Base-by-base conservation (phyloP, 208 protist genomes). In the Trypanosoma cruzi region DNA sequence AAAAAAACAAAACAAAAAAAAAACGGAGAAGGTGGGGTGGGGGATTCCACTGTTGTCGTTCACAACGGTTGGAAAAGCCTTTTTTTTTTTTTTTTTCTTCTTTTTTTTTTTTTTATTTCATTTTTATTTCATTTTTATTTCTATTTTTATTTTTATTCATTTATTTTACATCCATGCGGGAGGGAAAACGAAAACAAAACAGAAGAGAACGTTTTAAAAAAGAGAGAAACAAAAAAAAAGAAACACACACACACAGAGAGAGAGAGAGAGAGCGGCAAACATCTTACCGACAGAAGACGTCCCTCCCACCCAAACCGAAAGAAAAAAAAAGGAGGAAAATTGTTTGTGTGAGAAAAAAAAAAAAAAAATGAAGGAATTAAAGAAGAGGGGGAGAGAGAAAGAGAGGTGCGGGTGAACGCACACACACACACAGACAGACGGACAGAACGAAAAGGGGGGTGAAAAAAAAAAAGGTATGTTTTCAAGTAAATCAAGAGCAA, bases 261-360 rank as follows among this genome's bases (percentile, higher is more conserved):
- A n/a, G n/a, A n/a, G n/a, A n/a, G n/a, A n/a, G n/a, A n/a, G n/a
- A n/a, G n/a, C n/a, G n/a, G n/a, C n/a, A n/a, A n/a, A n/a, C n/a
- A n/a, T n/a, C n/a, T n/a, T n/a, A n/a, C n/a, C n/a, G n/a, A n/a
- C n/a, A n/a, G n/a, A n/a, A n/a, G n/a, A n/a, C n/a, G n/a, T n/a
- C n/a, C n/a, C n/a, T n/a, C n/a, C n/a, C n/a, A n/a, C n/a, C n/a
- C 29, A 66, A 72, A 31, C 52, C 4, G 13, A 72, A 72, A 72
- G 22, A 65, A 72, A 72, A 63, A 63, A 46, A 26, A 4, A 49
- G 10, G 42, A 37, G 56, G 31, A 24, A 54, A 61, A 44, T 50
- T 69, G 63, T 59, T 31, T 44, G 37, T 44, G n/a, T n/a, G n/a
- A n/a, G n/a, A n/a, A n/a, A n/a, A n/a, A 44, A 44, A 44, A 13